These are phyloP conservation scores for Zygoascus tannicola DNA, from an alignment of 805 yeast genomes.

Conservation along the genomic window DNA sequence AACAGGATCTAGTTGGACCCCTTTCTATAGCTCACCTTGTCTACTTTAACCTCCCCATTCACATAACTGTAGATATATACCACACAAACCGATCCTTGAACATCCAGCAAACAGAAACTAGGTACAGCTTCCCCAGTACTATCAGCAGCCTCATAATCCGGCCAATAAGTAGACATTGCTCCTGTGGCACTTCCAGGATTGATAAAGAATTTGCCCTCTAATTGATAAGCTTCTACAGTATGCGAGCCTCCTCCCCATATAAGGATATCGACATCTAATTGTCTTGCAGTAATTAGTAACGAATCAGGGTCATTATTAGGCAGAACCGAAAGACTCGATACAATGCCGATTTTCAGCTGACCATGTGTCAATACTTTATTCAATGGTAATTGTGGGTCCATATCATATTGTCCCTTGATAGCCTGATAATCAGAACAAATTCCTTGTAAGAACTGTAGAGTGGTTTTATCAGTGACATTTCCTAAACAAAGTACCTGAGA, in stretches of 20 bases:
- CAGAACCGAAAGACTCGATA: constrained; percentile 73
- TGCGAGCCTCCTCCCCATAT: constrained; percentile 86
- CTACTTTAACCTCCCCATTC: constrained; percentile 81
- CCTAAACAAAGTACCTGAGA: constrained; percentile 81
- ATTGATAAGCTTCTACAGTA: constrained; percentile 82
- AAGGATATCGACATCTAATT: constrained; percentile 82
- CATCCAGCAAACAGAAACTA: constrained; percentile 80
- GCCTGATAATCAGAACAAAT: constrained; percentile 64
- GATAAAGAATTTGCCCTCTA: constrained; percentile 88
- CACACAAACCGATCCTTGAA: constrained; percentile 70
- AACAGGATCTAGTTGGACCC: no score
- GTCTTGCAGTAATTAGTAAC: constrained; percentile 71
- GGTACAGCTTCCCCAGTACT: constrained; percentile 43
- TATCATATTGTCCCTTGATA: constrained; percentile 80
- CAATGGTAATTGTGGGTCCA: constrained; percentile 44
- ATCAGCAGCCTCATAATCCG: constrained; percentile 33
- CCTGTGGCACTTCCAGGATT: constrained; percentile 98
- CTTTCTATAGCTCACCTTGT: constrained; percentile 65
- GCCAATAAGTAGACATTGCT: constrained; percentile 62
- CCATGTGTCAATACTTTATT: constrained; percentile 60
- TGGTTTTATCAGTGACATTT: constrained; percentile 58
- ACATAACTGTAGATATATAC: constrained; percentile 76
- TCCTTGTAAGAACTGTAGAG: constrained; percentile 53
- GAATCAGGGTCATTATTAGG: constrained; percentile 86
- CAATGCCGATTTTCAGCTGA: constrained; percentile 67